Conservation (phyloP, 306 rosid genomes). For the Acacia crassicarpa region DNA sequence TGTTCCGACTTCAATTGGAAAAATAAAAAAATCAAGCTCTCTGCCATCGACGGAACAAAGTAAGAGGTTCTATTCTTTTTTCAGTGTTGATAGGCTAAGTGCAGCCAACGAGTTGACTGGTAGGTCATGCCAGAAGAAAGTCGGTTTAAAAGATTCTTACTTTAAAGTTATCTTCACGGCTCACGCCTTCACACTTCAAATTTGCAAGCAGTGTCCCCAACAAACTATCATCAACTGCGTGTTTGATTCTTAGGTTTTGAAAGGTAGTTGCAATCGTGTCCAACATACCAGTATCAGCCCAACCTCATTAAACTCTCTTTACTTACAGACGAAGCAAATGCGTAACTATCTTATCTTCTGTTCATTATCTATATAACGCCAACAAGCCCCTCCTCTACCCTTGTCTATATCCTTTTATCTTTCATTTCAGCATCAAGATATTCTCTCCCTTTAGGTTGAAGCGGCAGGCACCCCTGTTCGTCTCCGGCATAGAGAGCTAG, state of each 20-base stretch:
- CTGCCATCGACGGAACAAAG: too few relatives aligned
- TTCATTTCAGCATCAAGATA: background rate
- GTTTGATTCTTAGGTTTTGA: slow-evolving; percentile 8
- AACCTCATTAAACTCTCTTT: background rate
- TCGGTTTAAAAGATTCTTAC: background rate
- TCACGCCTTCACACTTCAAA: background rate
- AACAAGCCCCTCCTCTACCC: background rate
- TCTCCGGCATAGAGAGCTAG: background rate
- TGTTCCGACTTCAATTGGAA: background rate
- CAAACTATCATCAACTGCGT: background rate
- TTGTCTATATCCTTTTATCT: background rate
- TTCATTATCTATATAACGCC: background rate
- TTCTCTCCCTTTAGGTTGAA: background rate
- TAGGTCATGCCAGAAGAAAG: background rate
- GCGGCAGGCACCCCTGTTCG: background rate
- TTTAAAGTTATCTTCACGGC: background rate
- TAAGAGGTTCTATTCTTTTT: too few relatives aligned
- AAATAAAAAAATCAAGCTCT: background rate
- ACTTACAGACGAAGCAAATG: background rate
- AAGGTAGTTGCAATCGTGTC: background rate
- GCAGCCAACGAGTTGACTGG: background rate
- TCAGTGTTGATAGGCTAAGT: too few relatives aligned
- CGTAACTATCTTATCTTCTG: background rate
- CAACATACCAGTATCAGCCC: background rate
- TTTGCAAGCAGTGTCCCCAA: background rate